Evolutionary conservation across 805 yeast genomes (phyloP), one percentile per base, ranked within the genome.

Genomic region (Ogataea nonfermentans): DNA sequence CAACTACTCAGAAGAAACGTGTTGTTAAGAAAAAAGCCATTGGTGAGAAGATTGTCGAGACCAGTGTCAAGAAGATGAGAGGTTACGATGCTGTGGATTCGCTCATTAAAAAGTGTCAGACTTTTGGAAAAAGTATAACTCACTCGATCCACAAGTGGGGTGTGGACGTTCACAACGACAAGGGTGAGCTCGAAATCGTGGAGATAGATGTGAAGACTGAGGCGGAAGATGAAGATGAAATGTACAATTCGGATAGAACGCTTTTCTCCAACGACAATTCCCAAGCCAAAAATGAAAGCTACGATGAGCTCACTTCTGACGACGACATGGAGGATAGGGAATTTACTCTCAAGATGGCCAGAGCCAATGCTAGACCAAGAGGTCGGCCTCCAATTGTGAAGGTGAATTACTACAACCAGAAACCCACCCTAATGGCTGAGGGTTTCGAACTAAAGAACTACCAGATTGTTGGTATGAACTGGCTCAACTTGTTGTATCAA

Each of bases 71-170:
- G 47, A 82, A 88, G 11, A 69, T 93, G 47, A 78, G 79, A 53
- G 98, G 98, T 4, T 93, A 93, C 59, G 82, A 81, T 46, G 98
- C 99, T 0, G 95, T 93, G 30, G 98, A 91, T 52, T 83, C 95
- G n/a, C 68, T 93, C 49, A 87, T 93, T 46, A 79, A 79, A 43
- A 76, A 79, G 49, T 93, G 99, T 66, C 79, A 89, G 8, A 74
- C 76, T 12, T 81, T 84, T 49, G 95, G 97, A 41, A 68, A 72
- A 11, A 60, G 70, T 6, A 88, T 93, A 41, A 71, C 88, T 4
- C 60, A 65, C 9, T 93, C 86, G 46, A 86, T 93, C 65, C 69
- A 68, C 34, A 72, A 75, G 44, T 91, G 99, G 99, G 97, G 97
- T 24, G 87, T 88, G n/a, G 72, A 76, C 32, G 72, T 82, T 7